These are phyloP conservation scores for Botrytis fabae DNA, from an alignment of 2,329 filamentous ascomycete species.

Conservation along the genomic window DNA sequence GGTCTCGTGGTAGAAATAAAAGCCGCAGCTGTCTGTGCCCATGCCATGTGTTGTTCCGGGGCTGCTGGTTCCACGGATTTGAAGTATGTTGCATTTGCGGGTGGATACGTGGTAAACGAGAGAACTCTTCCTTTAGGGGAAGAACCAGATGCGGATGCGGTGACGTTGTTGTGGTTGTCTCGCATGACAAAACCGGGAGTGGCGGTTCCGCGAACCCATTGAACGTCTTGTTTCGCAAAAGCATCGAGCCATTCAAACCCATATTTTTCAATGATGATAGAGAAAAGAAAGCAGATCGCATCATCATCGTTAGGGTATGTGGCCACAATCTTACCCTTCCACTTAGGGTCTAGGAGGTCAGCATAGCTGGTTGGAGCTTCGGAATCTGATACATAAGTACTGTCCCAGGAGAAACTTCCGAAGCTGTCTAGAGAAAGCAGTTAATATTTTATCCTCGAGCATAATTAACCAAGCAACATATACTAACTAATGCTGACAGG, in stretches of 20 bases:
- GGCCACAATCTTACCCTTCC: slow-evolving; percentile 15
- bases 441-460: not conserved
- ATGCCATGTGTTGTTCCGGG: slow-evolving; percentile 8
- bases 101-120: not conserved
- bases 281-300: not conserved
- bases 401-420: not conserved
- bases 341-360: slow-evolving; percentile 4
- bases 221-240: slow-evolving; percentile 2
- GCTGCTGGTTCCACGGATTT: not conserved
- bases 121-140: slow-evolving; percentile 2
- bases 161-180: not conserved
- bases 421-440: not conserved
- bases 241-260: not conserved
- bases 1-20: not conserved
- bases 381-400: slow-evolving; percentile 18
- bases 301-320: slow-evolving; percentile 12
- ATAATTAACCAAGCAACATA: not conserved
- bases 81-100: not conserved
- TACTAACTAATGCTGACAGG: not conserved
- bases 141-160: not conserved
- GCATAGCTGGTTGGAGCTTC: slow-evolving; percentile 3
- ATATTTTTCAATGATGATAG: slow-evolving; percentile 4
- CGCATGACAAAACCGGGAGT: not conserved
- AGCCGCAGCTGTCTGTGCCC: not conserved
- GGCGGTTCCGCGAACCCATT: slow-evolving; percentile 11